Base-by-base conservation (phyloP, 2,329 filamentous ascomycete genomes). In the Trichoderma arundinaceum region DNA sequence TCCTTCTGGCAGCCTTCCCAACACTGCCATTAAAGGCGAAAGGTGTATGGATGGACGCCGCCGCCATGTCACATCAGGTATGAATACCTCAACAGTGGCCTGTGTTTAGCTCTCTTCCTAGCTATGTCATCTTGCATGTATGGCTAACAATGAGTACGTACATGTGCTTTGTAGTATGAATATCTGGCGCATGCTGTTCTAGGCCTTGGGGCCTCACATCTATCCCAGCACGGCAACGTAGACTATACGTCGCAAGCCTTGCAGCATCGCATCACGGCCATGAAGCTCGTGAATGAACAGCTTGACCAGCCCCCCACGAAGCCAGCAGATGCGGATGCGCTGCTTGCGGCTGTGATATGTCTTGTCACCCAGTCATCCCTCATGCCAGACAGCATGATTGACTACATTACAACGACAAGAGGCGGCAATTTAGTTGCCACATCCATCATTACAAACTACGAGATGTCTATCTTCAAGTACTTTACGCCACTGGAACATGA, bases 1-100 rank as follows among this genome's bases (percentile, higher is more conserved):
- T 84, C 66, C 69, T 84, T 12, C 74, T 79, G 1, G 71, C 76
- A 1, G 82, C 81, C 4, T 77, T 76, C 49, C 78, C 77, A 1
- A 75, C 77, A 1, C 62, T 79, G 8, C 78, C 78, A 6, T 65
- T 79, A 1, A 68, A 69, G 15, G 73, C 72, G 2, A 72, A 72
- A 4, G 69, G 71, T 6, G 67, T 78, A 0, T 80, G 78, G 77
- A 71, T 68, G 53, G 68, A 75, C 22, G 75, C 75, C 1, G 76
- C 76, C 2, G 69, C 73, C 33, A 73, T 80, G 65, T 76, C 76
- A 6, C 75, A 80, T 67, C 59, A 68, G 17, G 77, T 79, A 65
- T 69, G 72, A 68, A 28, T 17, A 10, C 15, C 19, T 19, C 10
- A 6, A 8, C 15, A 33, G 15, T 15, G 38, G 22, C 22, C 38